Base-by-base conservation (phyloP, 768 basidiomycete species). In the Cytidiella melzeri region DNA sequence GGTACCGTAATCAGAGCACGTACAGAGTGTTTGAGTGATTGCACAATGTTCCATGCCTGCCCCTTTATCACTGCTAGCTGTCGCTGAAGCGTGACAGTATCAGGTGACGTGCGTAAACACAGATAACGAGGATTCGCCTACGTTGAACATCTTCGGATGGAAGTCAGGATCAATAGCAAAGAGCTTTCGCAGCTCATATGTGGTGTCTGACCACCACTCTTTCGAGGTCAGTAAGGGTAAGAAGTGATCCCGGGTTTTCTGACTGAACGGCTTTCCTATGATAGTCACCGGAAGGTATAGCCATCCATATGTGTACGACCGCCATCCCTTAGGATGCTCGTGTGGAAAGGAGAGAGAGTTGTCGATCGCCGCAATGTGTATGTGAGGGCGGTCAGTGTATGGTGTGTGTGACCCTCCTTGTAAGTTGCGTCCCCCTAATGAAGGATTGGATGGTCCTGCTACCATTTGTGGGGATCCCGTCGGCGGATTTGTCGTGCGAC, bases 61-160 rank as follows among this genome's bases (percentile, higher is more conserved):
- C 90, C 92, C 68, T 94, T 94, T 51, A 95, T 84, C 4, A 95
- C 90, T n/a, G 90, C 84, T 48, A 94, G 67, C 74, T 95, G 92
- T 52, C 85, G 74, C 85, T 88, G 60, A 38, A 51, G 48, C 21
- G 43, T 52, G 18, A 50, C 25, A 52, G 24, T 39, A 27, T 7
- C 36, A 28, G 21, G n/a, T 4, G 27, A 13, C 20, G 39, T 36
- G 11, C 15, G n/a, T 13, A 11, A 48, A 23, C 5, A 27, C 10
- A 19, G 3, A 13, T 19, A 42, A 44, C 23, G 41, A 45, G 30
- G 26, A 45, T 40, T 11, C n/a, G 64, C 76, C 64, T 59, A 85
- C 87, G 48, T 75, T 75, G 69, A 91, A 91, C 90, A 92, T 92
- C 68, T 89, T 90, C 0, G 86, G 86, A 65, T 92, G 87, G 61